A percentile compares a stretch with the other conserved stretches of the same genome.
phyloP scores from a whole-genome alignment of 306 rosid species.

The Phaseolus lunatus region DNA sequence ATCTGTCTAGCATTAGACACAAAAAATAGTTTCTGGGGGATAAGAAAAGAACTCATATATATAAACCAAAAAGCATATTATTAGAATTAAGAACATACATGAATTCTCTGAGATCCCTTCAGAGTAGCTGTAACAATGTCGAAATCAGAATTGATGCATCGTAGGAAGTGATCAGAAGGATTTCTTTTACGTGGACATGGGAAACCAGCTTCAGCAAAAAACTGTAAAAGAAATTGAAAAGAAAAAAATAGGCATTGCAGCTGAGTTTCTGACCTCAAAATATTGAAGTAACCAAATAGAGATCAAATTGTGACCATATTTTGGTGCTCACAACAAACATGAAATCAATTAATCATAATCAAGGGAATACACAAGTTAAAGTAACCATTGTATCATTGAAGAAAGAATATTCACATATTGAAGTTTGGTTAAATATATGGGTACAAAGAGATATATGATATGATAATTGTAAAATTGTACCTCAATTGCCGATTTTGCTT shows the following conservation, averaged over 20 bases:
- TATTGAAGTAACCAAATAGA: background rate
- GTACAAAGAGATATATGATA: background rate
- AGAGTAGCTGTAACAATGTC: constrained; percentile 80
- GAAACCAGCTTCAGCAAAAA: constrained; percentile 85
- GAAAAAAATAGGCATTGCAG: background rate
- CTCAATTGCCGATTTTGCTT: constrained; percentile 78
- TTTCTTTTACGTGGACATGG: constrained; percentile 86
- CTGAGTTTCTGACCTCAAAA: constrained; percentile 7
- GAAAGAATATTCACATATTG: background rate
- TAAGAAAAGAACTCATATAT: background rate
- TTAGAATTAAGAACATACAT: constrained; percentile 49
- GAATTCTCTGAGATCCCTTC: constrained; percentile 82
- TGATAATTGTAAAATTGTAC: constrained; percentile 40
- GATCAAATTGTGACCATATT: background rate
- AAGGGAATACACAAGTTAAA: too few species aligned
- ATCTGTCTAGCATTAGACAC: background rate
- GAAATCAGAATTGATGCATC: constrained; percentile 85
- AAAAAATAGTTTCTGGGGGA: background rate
- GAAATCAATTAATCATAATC: background rate
- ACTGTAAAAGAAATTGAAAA: constrained; percentile 49
- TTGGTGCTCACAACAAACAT: background rate
- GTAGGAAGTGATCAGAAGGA: constrained; percentile 89
- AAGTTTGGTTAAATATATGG: background rate
- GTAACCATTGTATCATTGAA: background rate
- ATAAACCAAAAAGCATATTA: constrained; percentile 2